Evolutionary conservation across 2,329 filamentous ascomycete species (phyloP).

Genomic region (Mariannaea sp.): DNA sequence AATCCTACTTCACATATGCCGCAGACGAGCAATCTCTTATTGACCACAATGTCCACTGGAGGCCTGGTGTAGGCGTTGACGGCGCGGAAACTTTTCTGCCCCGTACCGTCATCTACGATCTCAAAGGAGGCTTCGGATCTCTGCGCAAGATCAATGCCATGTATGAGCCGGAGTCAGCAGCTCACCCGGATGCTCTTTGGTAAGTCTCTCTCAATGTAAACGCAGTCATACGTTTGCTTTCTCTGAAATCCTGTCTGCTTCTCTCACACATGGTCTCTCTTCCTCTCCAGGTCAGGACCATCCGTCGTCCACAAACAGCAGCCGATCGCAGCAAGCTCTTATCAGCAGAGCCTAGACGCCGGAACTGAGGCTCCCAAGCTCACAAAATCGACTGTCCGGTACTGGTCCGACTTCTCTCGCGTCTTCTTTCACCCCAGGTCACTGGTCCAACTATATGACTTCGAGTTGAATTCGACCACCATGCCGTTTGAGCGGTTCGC

Average conservation of each 20-base stretch:
- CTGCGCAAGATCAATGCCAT: slow-evolving; percentile 86
- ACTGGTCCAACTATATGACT: slow-evolving; percentile 84
- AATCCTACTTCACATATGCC: slow-evolving; percentile 95
- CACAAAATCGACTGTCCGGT: slow-evolving; percentile 74
- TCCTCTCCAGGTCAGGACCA: slow-evolving; percentile 63
- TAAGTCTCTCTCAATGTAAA: slow-evolving; percentile 32
- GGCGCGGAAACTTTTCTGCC: slow-evolving; percentile 92
- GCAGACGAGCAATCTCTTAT: slow-evolving; percentile 45
- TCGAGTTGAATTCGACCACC: slow-evolving; percentile 77
- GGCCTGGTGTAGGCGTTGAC: slow-evolving; percentile 79
- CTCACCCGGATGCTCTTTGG: slow-evolving; percentile 43
- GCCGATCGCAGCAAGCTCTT: slow-evolving; percentile 71
- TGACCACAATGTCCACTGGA: slow-evolving; percentile 76
- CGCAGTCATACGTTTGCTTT: no score
- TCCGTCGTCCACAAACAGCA: slow-evolving; percentile 71
- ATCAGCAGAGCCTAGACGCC: slow-evolving; percentile 78
- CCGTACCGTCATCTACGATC: slow-evolving; percentile 88
- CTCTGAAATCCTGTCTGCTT: background rate
- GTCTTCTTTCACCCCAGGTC: slow-evolving; percentile 92
- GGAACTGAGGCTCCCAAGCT: slow-evolving; percentile 70
- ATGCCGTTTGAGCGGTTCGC: slow-evolving; percentile 92
- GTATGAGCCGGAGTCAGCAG: slow-evolving; percentile 64
- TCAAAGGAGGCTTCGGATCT: slow-evolving; percentile 92
- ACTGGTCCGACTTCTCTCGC: slow-evolving; percentile 95
- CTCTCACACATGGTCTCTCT: background rate